Evolutionary conservation across 2,329 filamentous ascomycete genomes (phyloP).

Genomic region (Pestalotiopsis sp.): DNA sequence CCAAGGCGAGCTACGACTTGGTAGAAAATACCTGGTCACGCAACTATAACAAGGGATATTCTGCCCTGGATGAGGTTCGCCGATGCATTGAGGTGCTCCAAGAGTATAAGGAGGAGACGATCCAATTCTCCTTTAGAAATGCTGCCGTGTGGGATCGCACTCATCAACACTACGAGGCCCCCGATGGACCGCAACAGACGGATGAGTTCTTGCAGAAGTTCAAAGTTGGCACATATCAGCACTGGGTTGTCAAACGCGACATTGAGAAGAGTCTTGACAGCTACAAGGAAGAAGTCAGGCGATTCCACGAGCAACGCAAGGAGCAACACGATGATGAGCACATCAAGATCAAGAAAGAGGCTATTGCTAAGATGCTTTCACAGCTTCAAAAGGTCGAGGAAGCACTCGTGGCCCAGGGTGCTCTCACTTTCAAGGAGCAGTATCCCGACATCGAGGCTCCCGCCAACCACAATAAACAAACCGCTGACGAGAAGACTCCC

Average conservation of each 20-base stretch:
- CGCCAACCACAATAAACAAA: neutral
- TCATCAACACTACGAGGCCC: neutral
- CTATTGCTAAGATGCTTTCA: constrained; percentile 50
- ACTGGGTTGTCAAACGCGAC: constrained; percentile 51
- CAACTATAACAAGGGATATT: constrained; percentile 40
- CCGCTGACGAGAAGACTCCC: neutral
- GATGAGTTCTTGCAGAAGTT: constrained; percentile 57
- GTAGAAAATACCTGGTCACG: constrained; percentile 34
- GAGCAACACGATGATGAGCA: constrained; percentile 31
- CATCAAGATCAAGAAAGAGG: constrained; percentile 54
- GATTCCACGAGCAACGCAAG: constrained; percentile 36
- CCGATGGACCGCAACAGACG: constrained; percentile 33
- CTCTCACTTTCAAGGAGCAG: constrained; percentile 67
- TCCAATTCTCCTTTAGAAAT: constrained; percentile 15
- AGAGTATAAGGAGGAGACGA: constrained; percentile 40
- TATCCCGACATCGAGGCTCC: constrained; percentile 51
- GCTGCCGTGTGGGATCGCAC: neutral
- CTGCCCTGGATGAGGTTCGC: constrained; percentile 63
- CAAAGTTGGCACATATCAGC: constrained; percentile 58
- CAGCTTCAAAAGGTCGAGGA: constrained; percentile 58
- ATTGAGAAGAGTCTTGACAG: constrained; percentile 33
- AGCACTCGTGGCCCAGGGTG: constrained; percentile 57
- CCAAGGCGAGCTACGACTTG: constrained; percentile 36
- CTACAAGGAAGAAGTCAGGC: constrained; percentile 33
- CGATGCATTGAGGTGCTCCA: constrained; percentile 51